Percentiles rank a stretch among this genome's conserved stretches.
Conservation (phyloP, 768 basidiomycete genomes). For the Termitomyces titanicus region DNA sequence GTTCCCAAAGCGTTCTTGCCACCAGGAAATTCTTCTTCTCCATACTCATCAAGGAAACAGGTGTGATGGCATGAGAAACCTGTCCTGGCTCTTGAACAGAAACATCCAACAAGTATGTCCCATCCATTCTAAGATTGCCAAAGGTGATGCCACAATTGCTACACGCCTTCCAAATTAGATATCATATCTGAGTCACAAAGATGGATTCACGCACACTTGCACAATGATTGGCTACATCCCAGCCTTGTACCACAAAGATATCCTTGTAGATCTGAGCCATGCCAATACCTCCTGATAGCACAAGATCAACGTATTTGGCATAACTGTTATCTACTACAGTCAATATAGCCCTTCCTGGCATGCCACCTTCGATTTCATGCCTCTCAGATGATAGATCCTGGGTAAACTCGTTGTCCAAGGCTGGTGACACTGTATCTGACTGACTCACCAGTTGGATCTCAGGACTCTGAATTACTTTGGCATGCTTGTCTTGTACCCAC, state of each 20-base stretch:
- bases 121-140: neutral
- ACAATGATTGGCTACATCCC: neutral
- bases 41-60: neutral
- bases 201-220: neutral
- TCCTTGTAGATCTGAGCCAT: neutral
- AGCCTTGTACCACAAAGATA: conserved; percentile 5
- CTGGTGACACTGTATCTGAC: too few relatives aligned
- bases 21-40: neutral
- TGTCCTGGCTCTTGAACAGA: neutral
- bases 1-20: neutral
- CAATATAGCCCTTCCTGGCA: too few relatives aligned
- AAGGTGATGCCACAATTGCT: conserved; percentile 1
- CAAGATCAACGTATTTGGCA: neutral
- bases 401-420: too few relatives aligned
- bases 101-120: neutral
- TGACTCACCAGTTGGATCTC: too few relatives aligned
- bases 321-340: neutral
- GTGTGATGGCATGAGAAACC: neutral
- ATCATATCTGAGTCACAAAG: too few relatives aligned
- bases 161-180: too few relatives aligned
- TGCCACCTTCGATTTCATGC: too few relatives aligned
- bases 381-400: too few relatives aligned
- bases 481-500: too few relatives aligned
- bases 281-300: neutral
- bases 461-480: too few relatives aligned